Evolutionary conservation across 768 basidiomycete species (phyloP), one percentile per base, ranked within the genome.

Genomic region (Auricularia sp.): DNA sequence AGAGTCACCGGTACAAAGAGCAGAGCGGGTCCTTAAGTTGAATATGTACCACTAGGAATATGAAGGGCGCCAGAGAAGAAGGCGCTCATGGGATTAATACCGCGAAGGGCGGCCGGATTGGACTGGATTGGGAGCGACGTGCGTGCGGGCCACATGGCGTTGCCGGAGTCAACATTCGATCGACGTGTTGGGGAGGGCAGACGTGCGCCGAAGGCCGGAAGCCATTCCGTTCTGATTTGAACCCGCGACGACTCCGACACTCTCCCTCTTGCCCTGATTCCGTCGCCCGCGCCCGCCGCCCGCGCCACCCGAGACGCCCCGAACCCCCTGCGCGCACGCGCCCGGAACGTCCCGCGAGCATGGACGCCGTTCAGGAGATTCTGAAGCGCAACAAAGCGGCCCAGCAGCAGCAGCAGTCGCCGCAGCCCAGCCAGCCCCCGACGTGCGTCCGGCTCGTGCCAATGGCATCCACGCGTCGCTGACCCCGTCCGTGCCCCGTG

Each of bases 321-420:
- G 14, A n/a, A 18, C 54, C 24, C 10, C 1, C 54, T 10, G 11
- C 54, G n/a, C 29, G 7, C 29, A 54, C 54, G 54, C 18, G 7
- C 54, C 54, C 54, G 54, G 29, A 29, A 18, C n/a, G 29, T 8
- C 39, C 39, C 39, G 39, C 13, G 39, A 14, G 8, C 39, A 59
- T 59, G 56, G 56, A 59, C 56, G 56, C 56, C 56, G 56, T 59
- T 4, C 56, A 59, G 8, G 56, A 59, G 56, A 59, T 59, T 7
- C 29, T 59, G 56, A 59, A 35, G 29, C 24, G 56, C 24, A 29
- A 59, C 34, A 35, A 59, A 29, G 56, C 56, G 24, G 14, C 13
- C 7, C 24, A 59, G 56, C 29, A 29, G 29, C 56, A 29, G 56
- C 24, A 29, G 56, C 56, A 29, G 56, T 8, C 14, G 56, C 24